phyloP scores from a whole-genome alignment of 345 rosid genomes.

The Gossypium sturtianum region DNA sequence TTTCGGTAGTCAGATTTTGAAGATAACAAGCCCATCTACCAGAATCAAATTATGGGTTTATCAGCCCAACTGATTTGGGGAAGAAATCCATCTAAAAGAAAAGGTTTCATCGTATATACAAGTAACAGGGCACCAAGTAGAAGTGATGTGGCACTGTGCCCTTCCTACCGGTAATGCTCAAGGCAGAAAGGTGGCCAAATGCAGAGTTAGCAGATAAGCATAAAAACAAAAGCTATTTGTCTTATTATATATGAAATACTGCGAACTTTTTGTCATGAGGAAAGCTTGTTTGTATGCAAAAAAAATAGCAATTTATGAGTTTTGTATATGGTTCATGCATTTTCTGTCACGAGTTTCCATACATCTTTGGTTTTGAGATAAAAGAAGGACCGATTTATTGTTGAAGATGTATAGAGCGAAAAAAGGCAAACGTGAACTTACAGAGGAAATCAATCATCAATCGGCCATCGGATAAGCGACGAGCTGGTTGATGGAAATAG shows the following conservation, averaged over 20 bases:
- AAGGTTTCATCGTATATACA: neutral
- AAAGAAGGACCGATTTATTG: neutral
- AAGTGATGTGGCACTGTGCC: neutral
- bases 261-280: neutral
- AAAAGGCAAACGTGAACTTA: conserved; percentile 23
- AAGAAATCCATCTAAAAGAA: neutral
- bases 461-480: conserved; percentile 47
- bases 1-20: neutral
- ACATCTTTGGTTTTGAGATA: neutral
- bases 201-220: neutral
- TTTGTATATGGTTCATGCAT: neutral
- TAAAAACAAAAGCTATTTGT: neutral
- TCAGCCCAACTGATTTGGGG: neutral
- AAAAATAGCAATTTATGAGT: neutral
- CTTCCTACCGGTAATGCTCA: neutral
- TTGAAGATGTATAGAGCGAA: neutral
- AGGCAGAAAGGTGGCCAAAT: neutral
- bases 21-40: neutral
- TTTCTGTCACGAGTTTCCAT: neutral
- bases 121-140: neutral
- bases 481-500: conserved; percentile 39
- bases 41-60: neutral
- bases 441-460: conserved; percentile 54
- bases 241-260: neutral
- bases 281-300: neutral